phyloP scores from a whole-genome alignment of 768 basidiomycete genomes.

The Leccinum disarticulatum region DNA sequence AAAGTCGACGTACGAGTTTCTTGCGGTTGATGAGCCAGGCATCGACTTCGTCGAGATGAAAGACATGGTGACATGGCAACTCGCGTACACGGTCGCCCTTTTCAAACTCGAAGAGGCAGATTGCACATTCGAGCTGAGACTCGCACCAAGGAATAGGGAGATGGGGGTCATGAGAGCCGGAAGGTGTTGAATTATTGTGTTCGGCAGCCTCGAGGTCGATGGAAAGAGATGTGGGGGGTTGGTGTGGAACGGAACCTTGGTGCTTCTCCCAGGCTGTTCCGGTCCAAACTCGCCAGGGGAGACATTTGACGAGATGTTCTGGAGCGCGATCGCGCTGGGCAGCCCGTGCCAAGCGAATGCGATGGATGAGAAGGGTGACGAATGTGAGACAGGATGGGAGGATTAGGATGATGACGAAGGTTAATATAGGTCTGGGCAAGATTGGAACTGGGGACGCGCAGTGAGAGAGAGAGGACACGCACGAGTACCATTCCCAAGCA shows the following conservation, averaged over 20 bases:
- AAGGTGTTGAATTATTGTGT: constrained; percentile 20
- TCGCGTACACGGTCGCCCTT: constrained; percentile 90
- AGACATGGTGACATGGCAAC: constrained; percentile 92
- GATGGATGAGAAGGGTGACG: constrained; percentile 85
- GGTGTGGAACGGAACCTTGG: constrained; percentile 34
- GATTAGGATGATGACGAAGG: constrained; percentile 83
- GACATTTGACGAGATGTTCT: constrained; percentile 70
- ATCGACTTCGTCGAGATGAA: constrained; percentile 90
- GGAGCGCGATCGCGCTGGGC: constrained; percentile 84
- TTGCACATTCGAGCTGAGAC: constrained; percentile 84
- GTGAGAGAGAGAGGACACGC: constrained; percentile 24
- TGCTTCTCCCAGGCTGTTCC: constrained; percentile 81
- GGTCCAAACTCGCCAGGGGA: constrained; percentile 85
- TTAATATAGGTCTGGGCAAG: constrained; percentile 68
- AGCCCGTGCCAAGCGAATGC: constrained; percentile 78
- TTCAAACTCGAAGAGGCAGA: constrained; percentile 85
- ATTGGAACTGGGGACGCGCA: constrained; percentile 8
- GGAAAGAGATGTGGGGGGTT: constrained; percentile 27
- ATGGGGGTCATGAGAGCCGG: constrained; percentile 26
- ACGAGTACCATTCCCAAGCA: constrained; percentile 94
- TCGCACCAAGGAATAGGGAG: constrained; percentile 72
- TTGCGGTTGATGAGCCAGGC: constrained; percentile 91
- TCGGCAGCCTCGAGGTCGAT: constrained; percentile 42
- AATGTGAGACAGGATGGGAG: constrained; percentile 90
- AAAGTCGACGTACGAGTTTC: constrained; percentile 69